phyloP scores from a whole-genome alignment of 306 rosid species.

The Sphenostylis stenocarpa region DNA sequence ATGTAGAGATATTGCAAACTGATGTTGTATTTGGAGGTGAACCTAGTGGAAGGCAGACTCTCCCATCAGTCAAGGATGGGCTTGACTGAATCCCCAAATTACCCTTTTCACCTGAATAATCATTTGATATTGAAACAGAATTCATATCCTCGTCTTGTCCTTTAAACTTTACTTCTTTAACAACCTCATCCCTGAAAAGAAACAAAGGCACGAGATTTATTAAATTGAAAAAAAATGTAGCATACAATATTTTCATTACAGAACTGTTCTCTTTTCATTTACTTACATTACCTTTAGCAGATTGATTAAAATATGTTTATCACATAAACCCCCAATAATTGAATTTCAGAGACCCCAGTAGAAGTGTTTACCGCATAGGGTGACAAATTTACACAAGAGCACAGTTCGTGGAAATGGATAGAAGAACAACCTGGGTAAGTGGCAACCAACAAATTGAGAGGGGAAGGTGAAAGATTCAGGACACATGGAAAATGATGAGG shows the following conservation, averaged over 20 bases:
- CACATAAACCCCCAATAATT: background rate
- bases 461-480: background rate
- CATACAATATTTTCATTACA: constrained; percentile 2
- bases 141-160: constrained; percentile 43
- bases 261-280: constrained; percentile 1
- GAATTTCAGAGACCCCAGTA: background rate
- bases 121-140: constrained; percentile 56
- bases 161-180: constrained; percentile 44
- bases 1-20: constrained; percentile 61
- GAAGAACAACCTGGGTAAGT: constrained; percentile 5
- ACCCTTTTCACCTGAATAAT: constrained; percentile 50
- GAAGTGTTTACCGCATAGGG: background rate
- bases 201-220: constrained; percentile 23
- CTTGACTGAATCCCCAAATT: constrained; percentile 55
- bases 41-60: constrained; percentile 55
- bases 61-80: constrained; percentile 62
- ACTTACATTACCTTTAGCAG: background rate
- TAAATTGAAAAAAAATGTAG: constrained; percentile 22
- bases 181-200: constrained; percentile 53
- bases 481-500: background rate
- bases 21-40: constrained; percentile 64
- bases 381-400: background rate
- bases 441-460: constrained; percentile 9
- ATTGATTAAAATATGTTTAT: constrained; percentile 3
- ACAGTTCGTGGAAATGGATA: background rate